Conservation (phyloP, 2,329 filamentous ascomycete species). For the Pseudocercospora cruenta region DNA sequence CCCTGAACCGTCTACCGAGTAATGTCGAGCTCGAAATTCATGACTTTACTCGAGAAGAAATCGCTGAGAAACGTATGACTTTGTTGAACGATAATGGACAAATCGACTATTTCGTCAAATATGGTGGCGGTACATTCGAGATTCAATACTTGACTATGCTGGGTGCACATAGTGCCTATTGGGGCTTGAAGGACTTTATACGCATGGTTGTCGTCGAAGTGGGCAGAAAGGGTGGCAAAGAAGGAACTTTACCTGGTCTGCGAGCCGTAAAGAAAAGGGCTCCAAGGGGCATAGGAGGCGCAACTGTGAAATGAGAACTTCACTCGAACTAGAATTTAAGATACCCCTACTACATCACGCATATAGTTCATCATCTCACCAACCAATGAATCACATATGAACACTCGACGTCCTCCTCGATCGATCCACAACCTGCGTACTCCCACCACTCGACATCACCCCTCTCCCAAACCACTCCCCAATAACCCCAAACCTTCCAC, state of each 20-base stretch:
- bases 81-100: conserved; percentile 95
- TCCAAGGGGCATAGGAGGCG: not conserved
- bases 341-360: not conserved
- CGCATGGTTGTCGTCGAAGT: conserved; percentile 87
- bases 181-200: conserved; percentile 85
- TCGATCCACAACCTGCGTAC: conserved; percentile 37
- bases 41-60: conserved; percentile 88
- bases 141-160: conserved; percentile 98
- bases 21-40: conserved; percentile 91
- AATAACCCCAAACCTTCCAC: conserved; percentile 83
- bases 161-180: conserved; percentile 92
- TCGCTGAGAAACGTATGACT: conserved; percentile 85
- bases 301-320: not conserved
- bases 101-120: conserved; percentile 85
- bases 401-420: not conserved
- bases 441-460: conserved; percentile 68
- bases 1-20: conserved; percentile 47
- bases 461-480: conserved; percentile 94
- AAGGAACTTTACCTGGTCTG: conserved; percentile 58
- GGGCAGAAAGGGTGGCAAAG: conserved; percentile 71
- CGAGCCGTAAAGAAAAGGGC: conserved; percentile 58
- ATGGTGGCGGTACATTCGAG: conserved; percentile 83
- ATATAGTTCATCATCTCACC: not conserved
- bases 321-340: not conserved
- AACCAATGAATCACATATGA: not conserved